Base-by-base conservation (phyloP, 176 grass and related monocot species). In the Poa annua region DNA sequence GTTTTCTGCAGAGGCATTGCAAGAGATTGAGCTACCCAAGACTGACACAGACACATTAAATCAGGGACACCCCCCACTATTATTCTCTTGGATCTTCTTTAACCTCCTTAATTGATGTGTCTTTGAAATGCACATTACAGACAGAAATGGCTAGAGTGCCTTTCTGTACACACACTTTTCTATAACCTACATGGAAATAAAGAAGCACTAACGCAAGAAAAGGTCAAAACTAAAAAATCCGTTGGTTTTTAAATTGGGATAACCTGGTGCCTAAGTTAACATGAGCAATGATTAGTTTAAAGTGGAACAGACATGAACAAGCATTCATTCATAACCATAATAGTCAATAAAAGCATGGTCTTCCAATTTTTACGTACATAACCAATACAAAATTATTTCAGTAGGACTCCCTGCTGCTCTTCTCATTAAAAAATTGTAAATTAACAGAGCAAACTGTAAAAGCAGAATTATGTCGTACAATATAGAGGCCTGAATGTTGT, bases 231-330 rank as follows among this genome's bases (percentile, higher is more conserved):
- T 36, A 1, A 8, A 59, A 57, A 77, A 42, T n/a, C 7, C 0
- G 20, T 20, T 59, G 33, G 35, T 76, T 25, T 15, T 77, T 60
- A 77, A 60, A 24, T 16, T 59, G 21, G 53, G 53, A 57, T 24
- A 53, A 13, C 34, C 54, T 60, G 53, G 41, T 60, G n/a, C 2
- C 32, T 75, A 32, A 38, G 74, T 61, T 42, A 61, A 78, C 7
- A 61, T 17, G 36, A 77, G 11, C 36, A 61, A 25, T 15, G 7
- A 26, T 17, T 77, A 42, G 50, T 77, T 21, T 15, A 77, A 10
- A 36, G 74, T 76, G 17, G 35, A 76, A 76, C 59, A 77, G 34
- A 59, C 55, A 62, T 42, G 55, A 78, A 44, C 4, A 61, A 62
- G 21, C n/a, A 61, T 17, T 61, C 4, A 60, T 17, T 77, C 10